Base-by-base conservation (phyloP, 805 yeast species). In the Cyberlindnera galapagoensis region DNA sequence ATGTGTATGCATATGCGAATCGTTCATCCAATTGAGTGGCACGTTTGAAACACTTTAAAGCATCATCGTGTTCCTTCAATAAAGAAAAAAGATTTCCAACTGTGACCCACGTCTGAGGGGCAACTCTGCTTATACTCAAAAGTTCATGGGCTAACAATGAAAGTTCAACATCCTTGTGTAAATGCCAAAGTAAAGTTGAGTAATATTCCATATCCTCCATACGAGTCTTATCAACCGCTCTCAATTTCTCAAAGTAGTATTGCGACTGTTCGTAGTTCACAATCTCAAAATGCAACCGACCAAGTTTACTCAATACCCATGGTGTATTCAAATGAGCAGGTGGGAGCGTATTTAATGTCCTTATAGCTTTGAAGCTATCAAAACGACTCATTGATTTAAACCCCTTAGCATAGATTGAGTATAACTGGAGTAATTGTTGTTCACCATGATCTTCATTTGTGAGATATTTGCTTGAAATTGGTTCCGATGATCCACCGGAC, bases 161-260 rank as follows among this genome's bases (percentile, higher is more conserved):
- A 31, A 92, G 65, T 34, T 80, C 88, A 14, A 75, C 72, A 29
- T 82, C 87, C 48, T 78, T 79, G 35, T 82, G 90, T 30, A 87
- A 59, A 61, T 92, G 97, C 98, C 98, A 90, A 37, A 90, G 64
- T 18, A 87, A 63, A 0, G 97, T 90, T 1, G 96, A 86, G 51
- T 74, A 87, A 46, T 78, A 76, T 50, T 92, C 97, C 92, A 90
- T 85, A 52, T 87, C 97, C 40, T 75, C 77, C 11, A 80, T 53
- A 35, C 97, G 67, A 9, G 88, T 82, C 25, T 90, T 72, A 57
- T 87, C 95, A 17, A 79, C 38, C 34, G 62, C 62, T 33, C 95
- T 67, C 34, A 92, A 63, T 43, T 66, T 67, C 12, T 59, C 58
- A 50, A 83, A 90, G 44, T 69, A 76, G 26, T 62, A 54, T 39